A percentile compares a stretch with the other conserved stretches of the same genome.
These are phyloP conservation scores for Juglanconis juglandina DNA, from an alignment of 2,329 filamentous ascomycete genomes.

Conservation along the genomic window DNA sequence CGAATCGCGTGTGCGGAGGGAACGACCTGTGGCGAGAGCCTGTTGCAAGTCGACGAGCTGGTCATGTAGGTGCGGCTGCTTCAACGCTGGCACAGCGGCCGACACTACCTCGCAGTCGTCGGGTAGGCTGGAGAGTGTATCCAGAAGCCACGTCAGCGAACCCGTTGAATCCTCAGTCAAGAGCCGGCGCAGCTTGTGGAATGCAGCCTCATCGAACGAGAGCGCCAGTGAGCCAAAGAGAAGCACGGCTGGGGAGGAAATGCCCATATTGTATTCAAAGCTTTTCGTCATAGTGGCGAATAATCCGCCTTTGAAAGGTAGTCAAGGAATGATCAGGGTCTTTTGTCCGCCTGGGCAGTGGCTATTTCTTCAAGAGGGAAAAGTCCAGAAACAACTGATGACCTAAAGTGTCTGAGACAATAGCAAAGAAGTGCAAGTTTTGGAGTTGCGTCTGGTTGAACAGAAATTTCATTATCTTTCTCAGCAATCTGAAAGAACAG, in stretches of 20 bases:
- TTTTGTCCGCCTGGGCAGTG: too few species aligned
- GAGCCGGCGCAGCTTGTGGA: background rate
- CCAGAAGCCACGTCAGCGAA: background rate
- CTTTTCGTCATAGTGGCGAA: background rate
- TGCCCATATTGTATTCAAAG: background rate
- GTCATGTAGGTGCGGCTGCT: background rate
- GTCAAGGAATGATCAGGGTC: too few species aligned
- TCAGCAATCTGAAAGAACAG: too few species aligned
- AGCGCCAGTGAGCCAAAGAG: slow-evolving; percentile 1
- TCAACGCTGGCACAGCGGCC: background rate
- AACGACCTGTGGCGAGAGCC: background rate
- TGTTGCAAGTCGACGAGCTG: background rate
- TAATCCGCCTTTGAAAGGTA: too few species aligned
- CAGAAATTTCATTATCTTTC: too few species aligned
- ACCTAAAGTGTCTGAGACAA: too few species aligned
- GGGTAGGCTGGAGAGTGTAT: background rate
- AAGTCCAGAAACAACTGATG: too few species aligned
- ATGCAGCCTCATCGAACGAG: background rate
- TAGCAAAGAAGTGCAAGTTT: too few species aligned
- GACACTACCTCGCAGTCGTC: background rate
- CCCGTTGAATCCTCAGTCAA: background rate
- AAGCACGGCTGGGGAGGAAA: background rate
- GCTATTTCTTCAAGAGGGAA: too few species aligned
- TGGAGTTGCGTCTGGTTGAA: too few species aligned
- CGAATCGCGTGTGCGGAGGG: background rate